Percentiles rank a stretch among this genome's conserved stretches.
These are phyloP conservation scores for Rubus idaeus DNA, from an alignment of 306 rosid genomes.

Conservation along the genomic window DNA sequence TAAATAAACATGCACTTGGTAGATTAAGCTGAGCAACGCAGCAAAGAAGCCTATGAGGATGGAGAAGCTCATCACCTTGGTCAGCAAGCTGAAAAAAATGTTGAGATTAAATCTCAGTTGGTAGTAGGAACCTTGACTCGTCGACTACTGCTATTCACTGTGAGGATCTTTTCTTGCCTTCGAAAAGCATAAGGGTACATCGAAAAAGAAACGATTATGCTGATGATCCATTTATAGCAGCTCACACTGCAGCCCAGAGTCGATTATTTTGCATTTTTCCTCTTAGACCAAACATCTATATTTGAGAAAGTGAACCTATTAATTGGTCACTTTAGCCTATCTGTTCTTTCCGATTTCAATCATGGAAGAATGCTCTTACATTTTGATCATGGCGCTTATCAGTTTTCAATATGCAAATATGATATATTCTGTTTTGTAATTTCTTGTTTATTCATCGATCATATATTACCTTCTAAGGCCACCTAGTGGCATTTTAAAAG, in stretches of 20 bases:
- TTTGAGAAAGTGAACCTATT: slow-evolving; percentile 19
- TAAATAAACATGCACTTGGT: background rate
- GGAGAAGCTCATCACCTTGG: slow-evolving; percentile 25
- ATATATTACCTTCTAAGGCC: background rate
- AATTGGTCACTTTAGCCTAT: no score
- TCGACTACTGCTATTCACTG: slow-evolving; percentile 21
- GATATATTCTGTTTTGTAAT: background rate
- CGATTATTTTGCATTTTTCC: slow-evolving; percentile 19
- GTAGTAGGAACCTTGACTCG: background rate
- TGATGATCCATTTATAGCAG: slow-evolving; percentile 22
- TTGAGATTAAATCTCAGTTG: background rate
- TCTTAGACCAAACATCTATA: slow-evolving; percentile 33
- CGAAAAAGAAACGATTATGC: background rate
- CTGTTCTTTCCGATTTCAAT: background rate
- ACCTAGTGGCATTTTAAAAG: background rate
- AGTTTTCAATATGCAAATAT: background rate
- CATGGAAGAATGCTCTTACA: background rate
- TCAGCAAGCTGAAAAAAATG: slow-evolving; percentile 33
- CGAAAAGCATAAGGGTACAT: slow-evolving; percentile 7
- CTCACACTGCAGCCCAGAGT: slow-evolving; percentile 33
- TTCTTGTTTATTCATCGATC: background rate
- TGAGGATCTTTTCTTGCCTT: slow-evolving; percentile 37
- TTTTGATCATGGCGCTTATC: background rate
- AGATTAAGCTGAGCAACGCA: slow-evolving; percentile 1
- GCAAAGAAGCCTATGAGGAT: background rate